Base-by-base conservation (phyloP, 768 basidiomycete genomes). In the Cubamyces sp. region DNA sequence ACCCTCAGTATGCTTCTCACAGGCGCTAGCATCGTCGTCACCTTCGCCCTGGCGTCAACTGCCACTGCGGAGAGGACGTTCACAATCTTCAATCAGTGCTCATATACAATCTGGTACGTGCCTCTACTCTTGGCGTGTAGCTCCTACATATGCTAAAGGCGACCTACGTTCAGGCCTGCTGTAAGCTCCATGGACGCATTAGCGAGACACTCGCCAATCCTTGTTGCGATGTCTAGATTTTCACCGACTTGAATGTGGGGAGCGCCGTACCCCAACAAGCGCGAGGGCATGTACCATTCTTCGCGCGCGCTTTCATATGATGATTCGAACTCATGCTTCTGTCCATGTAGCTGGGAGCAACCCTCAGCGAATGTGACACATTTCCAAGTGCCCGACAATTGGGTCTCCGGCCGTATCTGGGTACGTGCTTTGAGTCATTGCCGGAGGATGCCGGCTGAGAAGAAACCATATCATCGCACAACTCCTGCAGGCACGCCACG, bases 381-480 rank as follows among this genome's bases (percentile, higher is more conserved):
- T 25, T 76, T 78, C 62, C 57, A 57, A 25, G 75, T 79, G 25
- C 77, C 76, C 16, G 69, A 79, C 49, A 71, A 77, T 66, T 79
- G 79, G 78, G 68, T 64, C 34, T 69, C 76, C 5, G 77, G 75
- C 14, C 73, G 77, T 39, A 77, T 79, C 60, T 78, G 77, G 77
- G 75, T 74, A 50, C 16, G 41, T 43, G 16, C 34, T 1, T 43
- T n/a, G 1, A 43, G 5, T n/a, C 11, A 15, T 9, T 18, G 11
- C 42, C 18, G 42, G 18, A 43, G 3, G 16, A 15, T 34, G 9
- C 11, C 34, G 9, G 34, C 34, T 34, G 9, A 34, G 34, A 34
- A 9, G 34, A 34, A 1, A 34, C 9, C 34, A 11, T 34, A 11
- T 34, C 9, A 11, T 34, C 34, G 34, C 34, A 9, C 34, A 19